These are phyloP conservation scores for Leccinum subtestaceum DNA, from an alignment of 768 basidiomycete genomes.

Conservation along the genomic window DNA sequence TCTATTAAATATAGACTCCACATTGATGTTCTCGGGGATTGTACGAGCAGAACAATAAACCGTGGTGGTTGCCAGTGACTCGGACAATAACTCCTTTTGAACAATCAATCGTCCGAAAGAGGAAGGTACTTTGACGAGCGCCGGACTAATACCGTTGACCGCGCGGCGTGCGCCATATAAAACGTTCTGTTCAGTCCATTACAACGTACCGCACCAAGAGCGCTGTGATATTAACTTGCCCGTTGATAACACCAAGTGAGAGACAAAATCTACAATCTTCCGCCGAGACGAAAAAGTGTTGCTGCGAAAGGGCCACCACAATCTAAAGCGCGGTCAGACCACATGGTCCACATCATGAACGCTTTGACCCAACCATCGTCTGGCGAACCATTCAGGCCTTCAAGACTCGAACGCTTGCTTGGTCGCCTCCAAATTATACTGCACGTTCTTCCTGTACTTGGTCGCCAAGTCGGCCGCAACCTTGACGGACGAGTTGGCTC, in stretches of 20 bases:
- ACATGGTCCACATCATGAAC: neutral
- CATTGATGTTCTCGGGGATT: conserved; percentile 3
- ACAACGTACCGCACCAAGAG: neutral
- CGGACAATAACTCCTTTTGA: conserved; percentile 13
- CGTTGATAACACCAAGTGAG: neutral
- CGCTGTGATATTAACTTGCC: neutral
- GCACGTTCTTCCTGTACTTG: conserved; percentile 90
- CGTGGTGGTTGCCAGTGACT: neutral
- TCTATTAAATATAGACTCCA: conserved; percentile 14
- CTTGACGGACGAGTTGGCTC: conserved; percentile 73
- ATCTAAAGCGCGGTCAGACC: too few relatives aligned
- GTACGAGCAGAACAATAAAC: conserved; percentile 22
- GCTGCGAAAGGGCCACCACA: neutral
- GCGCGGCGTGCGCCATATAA: too few relatives aligned
- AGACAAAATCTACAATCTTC: neutral
- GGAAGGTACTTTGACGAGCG: conserved; percentile 12
- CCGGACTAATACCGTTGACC: neutral
- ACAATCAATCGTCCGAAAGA: conserved; percentile 24
- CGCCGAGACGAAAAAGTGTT: neutral
- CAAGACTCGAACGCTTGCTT: conserved; percentile 30
- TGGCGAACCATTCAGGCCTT: neutral
- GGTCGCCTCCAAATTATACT: conserved; percentile 84
- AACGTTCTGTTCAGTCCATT: neutral
- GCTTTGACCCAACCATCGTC: neutral
- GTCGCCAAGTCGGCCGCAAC: conserved; percentile 80